Base-by-base conservation (phyloP, 164 flowering plant species). In the Dillenia turbinata region DNA sequence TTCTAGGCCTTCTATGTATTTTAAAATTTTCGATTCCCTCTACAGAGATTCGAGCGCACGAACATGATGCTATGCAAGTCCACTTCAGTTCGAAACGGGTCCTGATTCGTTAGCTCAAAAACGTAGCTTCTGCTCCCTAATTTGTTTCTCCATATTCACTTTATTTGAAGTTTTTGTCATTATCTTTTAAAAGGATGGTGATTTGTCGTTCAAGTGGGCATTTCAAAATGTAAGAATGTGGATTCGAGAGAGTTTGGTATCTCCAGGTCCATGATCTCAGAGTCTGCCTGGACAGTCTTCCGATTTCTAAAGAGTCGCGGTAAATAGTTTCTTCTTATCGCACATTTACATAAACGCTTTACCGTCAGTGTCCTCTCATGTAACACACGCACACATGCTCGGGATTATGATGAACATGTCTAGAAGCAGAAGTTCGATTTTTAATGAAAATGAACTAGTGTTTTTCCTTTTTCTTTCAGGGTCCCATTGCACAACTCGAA, bases 201-300 rank as follows among this genome's bases (percentile, higher is more conserved):
- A 19, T 33, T 33, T 57, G 60, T 58, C 67, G 79, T 63, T n/a
- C 5, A 11, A 14, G 15, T 68, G 49, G 83, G 78, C 47, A 65
- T 53, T 51, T 73, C 81, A 14, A 72, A 72, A 60, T 87, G 88
- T 86, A 80, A 61, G 44, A 72, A 69, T 56, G 19, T 85, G 56
- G 76, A 87, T 71, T 71, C 90, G 1, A 69, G 75, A 64, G 24
- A 1, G 0, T 33, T 77, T 8, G 89, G 93, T 26, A 65, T 90
- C 51, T 52, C 24, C 2, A 15, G 54, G 19, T 52, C 68, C 0
- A 76, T 74, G 79, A 76, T 90, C 57, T 60, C 91, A 10, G 0
- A 4, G 7, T 7, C 82, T 2, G 47, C 88, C 8, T 75, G 77
- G 88, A 52, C 12, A 12, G 86, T 84, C 58, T 48, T 90, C 67